phyloP scores from a whole-genome alignment of 441 rosid species.

The Adansonia rubrostipa region DNA sequence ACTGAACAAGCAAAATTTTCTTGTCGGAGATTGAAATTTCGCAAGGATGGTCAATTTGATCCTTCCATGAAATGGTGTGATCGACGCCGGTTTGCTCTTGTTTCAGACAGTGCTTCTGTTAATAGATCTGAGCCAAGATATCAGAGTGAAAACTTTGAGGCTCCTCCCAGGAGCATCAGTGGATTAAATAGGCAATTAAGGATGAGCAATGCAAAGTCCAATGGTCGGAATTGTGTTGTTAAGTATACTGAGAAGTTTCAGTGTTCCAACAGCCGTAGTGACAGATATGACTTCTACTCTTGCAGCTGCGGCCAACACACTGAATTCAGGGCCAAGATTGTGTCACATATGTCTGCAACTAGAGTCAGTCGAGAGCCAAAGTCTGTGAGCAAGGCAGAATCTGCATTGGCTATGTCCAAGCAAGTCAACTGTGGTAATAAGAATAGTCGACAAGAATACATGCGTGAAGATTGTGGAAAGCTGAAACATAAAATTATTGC shows the following conservation, averaged over 20 bases:
- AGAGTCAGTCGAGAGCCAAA: conserved; percentile 60
- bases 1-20: conserved; percentile 57
- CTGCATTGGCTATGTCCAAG: conserved; percentile 55
- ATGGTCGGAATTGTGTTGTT: conserved; percentile 50
- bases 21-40: conserved; percentile 55
- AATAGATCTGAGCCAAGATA: conserved; percentile 61
- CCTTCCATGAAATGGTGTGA: conserved; percentile 66
- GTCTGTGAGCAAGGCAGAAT: conserved; percentile 53
- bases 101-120: conserved; percentile 56
- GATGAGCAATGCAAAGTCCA: conserved; percentile 53
- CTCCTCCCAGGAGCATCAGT: conserved; percentile 56
- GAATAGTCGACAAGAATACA: conserved; percentile 54
- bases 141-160: conserved; percentile 58
- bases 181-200: conserved; percentile 58
- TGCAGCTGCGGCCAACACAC: conserved; percentile 68
- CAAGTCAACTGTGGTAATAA: conserved; percentile 64
- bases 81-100: conserved; percentile 49
- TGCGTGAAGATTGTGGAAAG: conserved; percentile 61
- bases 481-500: conserved; percentile 51
- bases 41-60: conserved; percentile 61
- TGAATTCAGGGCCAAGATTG: conserved; percentile 68
- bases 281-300: conserved; percentile 62
- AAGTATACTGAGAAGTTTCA: conserved; percentile 67
- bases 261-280: conserved; percentile 53
- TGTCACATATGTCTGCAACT: conserved; percentile 51